Evolutionary conservation across 768 basidiomycete genomes (phyloP).

Genomic region (Asterophora parasitica): DNA sequence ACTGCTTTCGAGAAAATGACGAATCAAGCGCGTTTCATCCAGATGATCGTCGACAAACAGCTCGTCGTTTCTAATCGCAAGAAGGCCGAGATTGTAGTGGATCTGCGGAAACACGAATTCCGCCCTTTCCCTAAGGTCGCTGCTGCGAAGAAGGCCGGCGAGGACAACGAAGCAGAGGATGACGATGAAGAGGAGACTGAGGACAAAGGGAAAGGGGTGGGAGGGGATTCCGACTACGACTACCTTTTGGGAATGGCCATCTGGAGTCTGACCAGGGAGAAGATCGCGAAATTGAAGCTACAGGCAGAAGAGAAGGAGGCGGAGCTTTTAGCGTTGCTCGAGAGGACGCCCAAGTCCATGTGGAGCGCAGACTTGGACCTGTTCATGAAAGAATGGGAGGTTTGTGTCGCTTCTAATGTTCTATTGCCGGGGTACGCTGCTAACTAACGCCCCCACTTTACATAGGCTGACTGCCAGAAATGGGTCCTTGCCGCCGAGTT

Average conservation of each 20-base stretch:
- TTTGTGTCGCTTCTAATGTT: conserved; percentile 30
- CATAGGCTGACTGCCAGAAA: conserved; percentile 40
- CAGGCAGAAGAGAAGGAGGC: conserved; percentile 80
- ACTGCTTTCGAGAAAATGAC: conserved; percentile 75
- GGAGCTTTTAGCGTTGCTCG: conserved; percentile 74
- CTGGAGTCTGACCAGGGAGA: conserved; percentile 91
- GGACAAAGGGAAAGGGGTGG: conserved; percentile 23
- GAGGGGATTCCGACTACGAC: conserved; percentile 69
- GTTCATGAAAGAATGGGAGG: conserved; percentile 85
- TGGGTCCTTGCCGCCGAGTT: conserved; percentile 38
- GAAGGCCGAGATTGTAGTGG: conserved; percentile 78
- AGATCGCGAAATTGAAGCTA: conserved; percentile 81
- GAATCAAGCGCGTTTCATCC: conserved; percentile 95
- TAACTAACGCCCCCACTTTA: neutral
- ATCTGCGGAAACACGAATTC: conserved; percentile 82
- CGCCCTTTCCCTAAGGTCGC: conserved; percentile 82
- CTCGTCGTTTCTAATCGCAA: conserved; percentile 83
- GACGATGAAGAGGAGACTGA: conserved; percentile 36
- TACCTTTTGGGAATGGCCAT: conserved; percentile 95
- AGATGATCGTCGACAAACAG: conserved; percentile 89
- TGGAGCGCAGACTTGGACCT: conserved; percentile 88
- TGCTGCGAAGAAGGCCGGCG: conserved; percentile 63
- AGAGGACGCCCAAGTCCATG: conserved; percentile 72
- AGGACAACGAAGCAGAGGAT: conserved; percentile 55
- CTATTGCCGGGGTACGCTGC: neutral